phyloP scores from a whole-genome alignment of 106 monocot genomes.

The Platanthera zijinensis region DNA sequence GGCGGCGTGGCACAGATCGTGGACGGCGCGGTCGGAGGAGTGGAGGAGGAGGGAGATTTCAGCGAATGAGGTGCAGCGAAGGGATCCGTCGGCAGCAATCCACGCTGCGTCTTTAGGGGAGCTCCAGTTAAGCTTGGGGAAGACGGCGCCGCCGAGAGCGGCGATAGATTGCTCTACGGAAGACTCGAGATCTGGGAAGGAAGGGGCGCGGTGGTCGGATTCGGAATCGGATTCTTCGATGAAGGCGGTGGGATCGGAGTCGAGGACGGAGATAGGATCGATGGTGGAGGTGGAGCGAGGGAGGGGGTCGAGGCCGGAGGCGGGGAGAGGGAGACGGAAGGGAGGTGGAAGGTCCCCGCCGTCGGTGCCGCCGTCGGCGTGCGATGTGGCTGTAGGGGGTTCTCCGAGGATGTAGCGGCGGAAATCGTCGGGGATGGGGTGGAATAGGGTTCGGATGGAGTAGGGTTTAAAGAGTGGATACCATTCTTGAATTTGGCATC shows the following conservation, averaged over 20 bases:
- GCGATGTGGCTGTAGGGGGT: background rate
- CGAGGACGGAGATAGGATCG: conserved; percentile 37
- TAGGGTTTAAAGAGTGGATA: conserved; percentile 53
- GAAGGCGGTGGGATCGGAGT: conserved; percentile 12
- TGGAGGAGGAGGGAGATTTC: conserved; percentile 76
- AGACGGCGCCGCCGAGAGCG: conserved; percentile 63
- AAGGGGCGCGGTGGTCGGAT: conserved; percentile 22
- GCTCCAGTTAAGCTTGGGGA: conserved; percentile 98
- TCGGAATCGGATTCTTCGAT: conserved; percentile 17
- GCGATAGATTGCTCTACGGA: conserved; percentile 40
- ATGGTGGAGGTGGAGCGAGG: conserved; percentile 5
- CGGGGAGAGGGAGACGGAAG: conserved; percentile 34
- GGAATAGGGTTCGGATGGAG: conserved; percentile 61
- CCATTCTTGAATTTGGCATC: conserved; percentile 75
- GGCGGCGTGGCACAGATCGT: conserved; percentile 62
- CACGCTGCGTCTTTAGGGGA: conserved; percentile 83
- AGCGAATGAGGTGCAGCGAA: conserved; percentile 61
- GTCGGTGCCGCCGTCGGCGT: conserved; percentile 1
- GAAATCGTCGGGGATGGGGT: conserved; percentile 44
- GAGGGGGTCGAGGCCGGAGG: conserved; percentile 24
- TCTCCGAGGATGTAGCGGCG: conserved; percentile 39
- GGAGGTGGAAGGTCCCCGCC: conserved; percentile 11
- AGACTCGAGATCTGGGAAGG: conserved; percentile 64
- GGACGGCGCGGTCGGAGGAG: conserved; percentile 61
- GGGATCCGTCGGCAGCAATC: conserved; percentile 50